phyloP scores from a whole-genome alignment of 495 filamentous ascomycete genomes.

The Penicillium goetzii region DNA sequence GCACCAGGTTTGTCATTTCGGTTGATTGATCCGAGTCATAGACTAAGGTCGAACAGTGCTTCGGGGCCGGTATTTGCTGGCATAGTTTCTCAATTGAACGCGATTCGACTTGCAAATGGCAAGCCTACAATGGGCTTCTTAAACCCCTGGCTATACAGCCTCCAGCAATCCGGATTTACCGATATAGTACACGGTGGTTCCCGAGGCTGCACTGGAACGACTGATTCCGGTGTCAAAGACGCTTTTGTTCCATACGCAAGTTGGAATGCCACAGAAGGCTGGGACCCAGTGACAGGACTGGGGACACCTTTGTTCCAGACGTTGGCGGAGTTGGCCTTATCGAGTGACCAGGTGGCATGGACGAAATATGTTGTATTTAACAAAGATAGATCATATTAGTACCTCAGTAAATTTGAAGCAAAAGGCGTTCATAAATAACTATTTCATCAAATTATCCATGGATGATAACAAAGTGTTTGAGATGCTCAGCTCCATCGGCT shows the following conservation, averaged over 20 bases:
- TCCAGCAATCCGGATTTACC: conserved; percentile 50
- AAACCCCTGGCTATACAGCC: conserved; percentile 66
- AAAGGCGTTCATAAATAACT: neutral
- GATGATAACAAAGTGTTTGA: neutral
- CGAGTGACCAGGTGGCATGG: conserved; percentile 1
- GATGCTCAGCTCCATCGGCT: neutral
- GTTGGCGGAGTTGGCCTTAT: conserved; percentile 23
- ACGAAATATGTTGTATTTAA: conserved; percentile 7
- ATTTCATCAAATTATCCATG: neutral
- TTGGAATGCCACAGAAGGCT: conserved; percentile 47
- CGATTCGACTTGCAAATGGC: conserved; percentile 52
- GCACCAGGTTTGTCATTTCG: conserved; percentile 45
- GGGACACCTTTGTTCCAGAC: conserved; percentile 34
- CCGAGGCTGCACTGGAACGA: conserved; percentile 51
- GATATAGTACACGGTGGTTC: conserved; percentile 62
- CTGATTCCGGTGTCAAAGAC: conserved; percentile 15
- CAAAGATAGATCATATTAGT: neutral
- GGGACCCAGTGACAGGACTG: conserved; percentile 40
- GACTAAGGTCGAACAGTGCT: conserved; percentile 35
- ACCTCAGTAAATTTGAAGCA: neutral
- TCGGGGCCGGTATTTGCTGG: conserved; percentile 57
- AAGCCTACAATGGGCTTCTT: conserved; percentile 61
- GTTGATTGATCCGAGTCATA: neutral
- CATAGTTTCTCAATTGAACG: conserved; percentile 61
- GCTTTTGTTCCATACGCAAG: conserved; percentile 52